Base-by-base conservation (phyloP, 805 yeast genomes). In the Ogataea trehaloabstinens region DNA sequence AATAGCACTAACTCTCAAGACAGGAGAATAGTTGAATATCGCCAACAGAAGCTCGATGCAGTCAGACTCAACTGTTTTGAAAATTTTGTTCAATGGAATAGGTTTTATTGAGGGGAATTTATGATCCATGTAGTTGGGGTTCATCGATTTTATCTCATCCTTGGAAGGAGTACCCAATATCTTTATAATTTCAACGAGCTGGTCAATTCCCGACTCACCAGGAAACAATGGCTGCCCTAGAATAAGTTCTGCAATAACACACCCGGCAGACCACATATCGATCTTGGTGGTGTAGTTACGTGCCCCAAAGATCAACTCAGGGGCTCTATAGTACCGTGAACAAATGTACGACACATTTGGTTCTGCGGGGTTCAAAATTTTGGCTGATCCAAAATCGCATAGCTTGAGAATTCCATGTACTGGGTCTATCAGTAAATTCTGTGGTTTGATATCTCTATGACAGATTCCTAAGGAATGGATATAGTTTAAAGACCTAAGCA, bases 151-250 rank as follows among this genome's bases (percentile, higher is more conserved):
- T 51, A 91, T 91, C 64, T 91, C 96, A 34, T 89, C 96, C 41
- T 85, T 79, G 13, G 95, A 73, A 6, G 99, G 99, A 1, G 99
- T 91, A 12, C 99, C 99, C 58, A 93, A 72, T 19, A 91, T 86
- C 66, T 93, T 93, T 61, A 91, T 91, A 52, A 91, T 91, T 64
- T 91, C 99, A 15, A 91, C 98, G 54, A 91, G 75, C 64, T 93
- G 99, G 62, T 93, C 99, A 42, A 93, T 91, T 27, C 99, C 98
- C 44, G 90, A 82, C 61, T 93, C 98, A 31, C 99, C 99, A 10
- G 99, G 99, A 67, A 93, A 93, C 49, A 93, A 70, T 11, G 99
- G 99, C 61, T 89, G 97, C 13, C 99, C 98, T 41, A 93, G 73
- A 47, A 90, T 78, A 55, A 93, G 70, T 66, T 93, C 99, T 4